Conservation (phyloP, 805 yeast species). For the Tetrapisispora phaffii region DNA sequence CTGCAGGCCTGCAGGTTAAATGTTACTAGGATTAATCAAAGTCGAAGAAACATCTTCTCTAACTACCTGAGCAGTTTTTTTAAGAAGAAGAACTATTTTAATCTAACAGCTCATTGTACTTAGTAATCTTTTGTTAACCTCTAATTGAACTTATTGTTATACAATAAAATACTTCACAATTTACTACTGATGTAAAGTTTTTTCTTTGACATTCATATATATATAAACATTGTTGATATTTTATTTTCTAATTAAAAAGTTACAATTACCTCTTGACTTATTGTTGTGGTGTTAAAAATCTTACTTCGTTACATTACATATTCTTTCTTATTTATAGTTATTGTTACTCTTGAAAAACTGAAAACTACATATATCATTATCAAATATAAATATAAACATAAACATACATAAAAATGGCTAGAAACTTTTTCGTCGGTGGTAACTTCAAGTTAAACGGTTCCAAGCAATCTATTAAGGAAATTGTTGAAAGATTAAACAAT, state of each 20-base stretch:
- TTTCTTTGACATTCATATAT: not conserved
- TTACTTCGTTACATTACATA: too few relatives aligned
- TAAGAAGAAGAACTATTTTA: too few relatives aligned
- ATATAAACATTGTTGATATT: not conserved
- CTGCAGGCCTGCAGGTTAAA: too few relatives aligned
- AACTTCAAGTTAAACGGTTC: constrained; percentile 99
- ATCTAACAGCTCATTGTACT: too few relatives aligned
- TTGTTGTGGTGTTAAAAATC: not conserved
- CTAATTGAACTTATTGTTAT: too few relatives aligned
- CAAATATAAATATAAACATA: not conserved
- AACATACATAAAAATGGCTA: constrained; percentile 44
- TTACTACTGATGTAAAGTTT: too few relatives aligned
- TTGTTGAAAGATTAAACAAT: constrained; percentile 73
- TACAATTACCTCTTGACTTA: too few relatives aligned
- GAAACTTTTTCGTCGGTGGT: constrained; percentile 96
- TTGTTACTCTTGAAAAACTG: not conserved
- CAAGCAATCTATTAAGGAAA: constrained; percentile 69
- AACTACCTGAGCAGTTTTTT: too few relatives aligned
- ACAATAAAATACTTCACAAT: too few relatives aligned
- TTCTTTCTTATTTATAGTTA: not conserved
- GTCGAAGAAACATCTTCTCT: too few relatives aligned
- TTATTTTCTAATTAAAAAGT: not conserved
- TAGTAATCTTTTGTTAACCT: too few relatives aligned
- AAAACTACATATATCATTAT: not conserved
- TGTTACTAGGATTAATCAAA: too few relatives aligned